Conservation (phyloP, 2,329 filamentous ascomycete species). For the Cladophialophora bantiana region DNA sequence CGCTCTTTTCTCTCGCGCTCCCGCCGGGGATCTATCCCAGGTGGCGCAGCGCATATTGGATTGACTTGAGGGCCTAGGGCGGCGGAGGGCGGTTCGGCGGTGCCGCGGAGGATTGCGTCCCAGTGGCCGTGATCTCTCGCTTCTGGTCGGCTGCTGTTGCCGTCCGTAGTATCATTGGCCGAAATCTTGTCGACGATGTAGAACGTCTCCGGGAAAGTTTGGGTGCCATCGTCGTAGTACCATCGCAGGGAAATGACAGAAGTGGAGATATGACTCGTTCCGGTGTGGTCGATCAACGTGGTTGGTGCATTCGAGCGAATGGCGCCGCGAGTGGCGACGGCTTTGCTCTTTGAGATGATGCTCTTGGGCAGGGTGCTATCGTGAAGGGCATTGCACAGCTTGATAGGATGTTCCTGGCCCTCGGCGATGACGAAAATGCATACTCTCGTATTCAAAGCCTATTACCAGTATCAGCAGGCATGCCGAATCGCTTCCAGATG, state of each 20-base stretch:
- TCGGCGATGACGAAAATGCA: conserved; percentile 35
- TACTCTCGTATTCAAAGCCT: conserved; percentile 10
- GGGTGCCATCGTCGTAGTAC: conserved; percentile 34
- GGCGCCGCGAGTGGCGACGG: conserved; percentile 26
- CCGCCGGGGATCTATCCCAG: conserved; percentile 8
- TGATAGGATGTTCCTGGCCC: conserved; percentile 32
- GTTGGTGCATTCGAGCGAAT: conserved; percentile 15
- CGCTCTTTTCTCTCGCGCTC: conserved; percentile 25
- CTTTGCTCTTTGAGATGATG: conserved; percentile 32
- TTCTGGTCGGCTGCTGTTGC: neutral
- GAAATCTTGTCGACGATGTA: conserved; percentile 33
- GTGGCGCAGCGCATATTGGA: conserved; percentile 17
- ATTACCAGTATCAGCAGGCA: conserved; percentile 1
- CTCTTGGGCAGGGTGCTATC: conserved; percentile 24
- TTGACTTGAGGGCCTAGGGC: conserved; percentile 13
- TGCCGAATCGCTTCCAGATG: neutral
- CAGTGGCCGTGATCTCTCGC: conserved; percentile 14
- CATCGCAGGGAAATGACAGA: conserved; percentile 34
- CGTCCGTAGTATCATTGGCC: neutral
- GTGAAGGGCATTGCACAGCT: conserved; percentile 27
- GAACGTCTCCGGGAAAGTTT: conserved; percentile 36
- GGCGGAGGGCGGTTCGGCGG: conserved; percentile 21
- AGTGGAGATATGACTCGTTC: conserved; percentile 22
- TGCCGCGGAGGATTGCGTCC: conserved; percentile 31
- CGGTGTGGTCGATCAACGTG: conserved; percentile 29